These are phyloP conservation scores for Collybiopsis confluens DNA, from an alignment of 768 basidiomycete genomes.

Conservation along the genomic window DNA sequence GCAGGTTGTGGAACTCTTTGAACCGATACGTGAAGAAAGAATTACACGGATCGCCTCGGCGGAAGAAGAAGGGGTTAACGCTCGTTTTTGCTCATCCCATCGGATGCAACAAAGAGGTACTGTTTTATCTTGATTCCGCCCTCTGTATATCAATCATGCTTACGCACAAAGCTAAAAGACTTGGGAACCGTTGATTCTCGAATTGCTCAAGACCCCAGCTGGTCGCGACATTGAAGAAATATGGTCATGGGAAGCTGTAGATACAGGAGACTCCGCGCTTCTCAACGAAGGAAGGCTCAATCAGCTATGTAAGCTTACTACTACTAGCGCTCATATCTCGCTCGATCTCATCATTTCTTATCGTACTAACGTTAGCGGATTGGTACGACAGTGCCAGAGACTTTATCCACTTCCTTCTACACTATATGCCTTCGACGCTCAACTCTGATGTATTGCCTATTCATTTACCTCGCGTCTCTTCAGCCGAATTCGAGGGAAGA, in stretches of 20 bases:
- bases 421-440: slow-evolving; percentile 52
- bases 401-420: slow-evolving; percentile 65
- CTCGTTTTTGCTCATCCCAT: slow-evolving; percentile 80
- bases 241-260: slow-evolving; percentile 80
- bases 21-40: slow-evolving; percentile 56
- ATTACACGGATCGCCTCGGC: slow-evolving; percentile 5
- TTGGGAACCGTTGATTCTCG: slow-evolving; percentile 67
- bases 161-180: too few relatives aligned
- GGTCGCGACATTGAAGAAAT: slow-evolving; percentile 50
- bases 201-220: slow-evolving; percentile 42
- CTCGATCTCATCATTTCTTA: too few relatives aligned
- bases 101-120: slow-evolving; percentile 85
- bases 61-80: slow-evolving; percentile 31
- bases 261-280: slow-evolving; percentile 82
- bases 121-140: not conserved
- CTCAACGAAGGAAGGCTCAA: slow-evolving; percentile 58
- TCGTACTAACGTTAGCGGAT: too few relatives aligned
- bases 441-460: slow-evolving; percentile 39
- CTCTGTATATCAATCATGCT: slow-evolving; percentile 1
- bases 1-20: slow-evolving; percentile 61
- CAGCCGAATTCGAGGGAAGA: slow-evolving; percentile 37
- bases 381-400: slow-evolving; percentile 81
- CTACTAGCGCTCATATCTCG: too few relatives aligned
- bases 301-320: slow-evolving; percentile 50
- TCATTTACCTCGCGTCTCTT: slow-evolving; percentile 46